Base-by-base conservation (phyloP, 495 filamentous ascomycete species). In the Cercophora sp. region DNA sequence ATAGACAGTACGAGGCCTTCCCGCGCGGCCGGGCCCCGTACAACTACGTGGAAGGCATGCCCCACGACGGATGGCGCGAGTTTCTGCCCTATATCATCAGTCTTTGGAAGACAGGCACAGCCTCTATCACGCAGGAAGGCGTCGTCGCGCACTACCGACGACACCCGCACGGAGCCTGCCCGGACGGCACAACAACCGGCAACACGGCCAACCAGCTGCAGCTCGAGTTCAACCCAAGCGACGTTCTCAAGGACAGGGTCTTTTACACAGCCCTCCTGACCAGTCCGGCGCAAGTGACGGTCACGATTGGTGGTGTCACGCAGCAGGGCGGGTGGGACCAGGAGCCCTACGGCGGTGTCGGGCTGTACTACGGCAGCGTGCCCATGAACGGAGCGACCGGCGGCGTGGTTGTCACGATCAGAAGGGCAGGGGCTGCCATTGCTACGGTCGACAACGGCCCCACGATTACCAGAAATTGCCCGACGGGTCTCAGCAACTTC, bases 61-160 rank as follows among this genome's bases (percentile, higher is more conserved):
- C 77, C 3, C 82, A 85, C 65, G 74, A 79, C 24, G 77, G 63
- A 13, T 85, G 79, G 78, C 70, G 75, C 13, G 61, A 62, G 4
- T 61, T 80, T 8, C 69, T 85, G 8, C 80, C 81, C 0, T 81
- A 81, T 61, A 79, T 79, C 54, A 86, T 86, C 54, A 73, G 68
- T 36, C 69, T 74, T 4, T 84, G 81, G 66, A 82, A 82, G 50
- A 59, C 67, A 5, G 25, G 25, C 42, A 22, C 16, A 5, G 25
- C 51, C 11, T 19, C 19, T 1, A 31, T 59, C 22, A 18, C 19
- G n/a, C 1, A 56, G 35, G 72, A 83, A 18, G 64, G 73, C 3
- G 56, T 84, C 5, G 66, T 77, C 3, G 73, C 68, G 22, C 87
- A 83, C 83, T 88, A 87, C 61, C 80, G 83, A 1, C 63, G 59